Percentiles rank a stretch among this genome's conserved stretches.
Evolutionary conservation across 768 basidiomycete genomes (phyloP).

Genomic region (Tricholoma terreum): DNA sequence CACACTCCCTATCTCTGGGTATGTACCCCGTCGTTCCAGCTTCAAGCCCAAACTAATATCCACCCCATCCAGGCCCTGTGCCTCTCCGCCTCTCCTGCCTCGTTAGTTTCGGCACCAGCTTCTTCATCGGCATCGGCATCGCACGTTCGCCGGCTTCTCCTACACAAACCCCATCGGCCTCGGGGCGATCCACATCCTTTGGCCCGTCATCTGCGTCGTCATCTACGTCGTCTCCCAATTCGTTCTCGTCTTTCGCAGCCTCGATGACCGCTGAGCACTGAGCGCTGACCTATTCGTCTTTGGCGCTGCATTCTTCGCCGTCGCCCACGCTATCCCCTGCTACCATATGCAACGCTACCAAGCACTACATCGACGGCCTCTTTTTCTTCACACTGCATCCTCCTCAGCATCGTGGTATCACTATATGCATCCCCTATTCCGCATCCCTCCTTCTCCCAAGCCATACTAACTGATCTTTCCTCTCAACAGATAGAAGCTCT

Average conservation of each 20-base stretch:
- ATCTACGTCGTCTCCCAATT: too few relatives aligned
- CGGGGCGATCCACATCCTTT: conserved; percentile 88
- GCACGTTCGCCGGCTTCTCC: conserved; percentile 89
- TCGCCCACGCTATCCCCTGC: conserved; percentile 88
- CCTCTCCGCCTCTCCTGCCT: conserved; percentile 85
- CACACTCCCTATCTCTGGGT: conserved; percentile 96
- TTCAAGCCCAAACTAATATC: conserved; percentile 27
- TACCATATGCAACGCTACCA: conserved; percentile 94
- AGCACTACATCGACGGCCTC: conserved; percentile 95
- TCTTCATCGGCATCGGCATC: conserved; percentile 94
- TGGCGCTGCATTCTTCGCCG: conserved; percentile 84
- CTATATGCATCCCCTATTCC: conserved; percentile 27
- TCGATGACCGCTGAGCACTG: conserved; percentile 99
- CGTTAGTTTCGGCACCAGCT: conserved; percentile 75
- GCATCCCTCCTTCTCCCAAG: background rate
- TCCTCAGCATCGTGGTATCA: conserved; percentile 97
- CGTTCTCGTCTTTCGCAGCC: too few relatives aligned
- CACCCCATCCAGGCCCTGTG: conserved; percentile 56
- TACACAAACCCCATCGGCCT: too few relatives aligned
- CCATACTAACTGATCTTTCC: too few relatives aligned
- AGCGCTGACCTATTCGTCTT: conserved; percentile 96
- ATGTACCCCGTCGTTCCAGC: conserved; percentile 23
- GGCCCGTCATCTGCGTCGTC: too few relatives aligned
- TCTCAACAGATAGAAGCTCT: conserved; percentile 78
- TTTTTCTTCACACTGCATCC: conserved; percentile 95